These are phyloP conservation scores for Kwoniella sp. DNA, from an alignment of 768 basidiomycete species.

Conservation along the genomic window DNA sequence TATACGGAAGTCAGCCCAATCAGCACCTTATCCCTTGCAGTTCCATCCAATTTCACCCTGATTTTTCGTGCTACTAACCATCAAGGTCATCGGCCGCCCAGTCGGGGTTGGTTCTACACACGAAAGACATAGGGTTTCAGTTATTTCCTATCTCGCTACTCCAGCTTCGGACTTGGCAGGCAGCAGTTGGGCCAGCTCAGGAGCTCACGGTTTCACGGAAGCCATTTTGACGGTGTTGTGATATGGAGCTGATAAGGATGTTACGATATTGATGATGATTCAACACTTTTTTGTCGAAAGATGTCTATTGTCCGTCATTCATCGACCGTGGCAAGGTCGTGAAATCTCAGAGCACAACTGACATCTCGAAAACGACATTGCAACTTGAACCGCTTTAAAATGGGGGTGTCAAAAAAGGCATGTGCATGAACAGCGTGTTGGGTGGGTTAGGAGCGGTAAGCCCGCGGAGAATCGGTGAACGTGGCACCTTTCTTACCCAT, in stretches of 20 bases:
- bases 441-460: neutral
- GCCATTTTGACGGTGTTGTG: conserved; percentile 24
- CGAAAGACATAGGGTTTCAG: neutral
- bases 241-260: neutral
- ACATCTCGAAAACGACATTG: neutral
- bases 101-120: conserved; percentile 34
- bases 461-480: neutral
- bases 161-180: neutral
- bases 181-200: neutral
- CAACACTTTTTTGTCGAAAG: neutral
- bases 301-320: neutral
- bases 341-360: neutral
- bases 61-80: conserved; percentile 9
- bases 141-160: too few relatives aligned
- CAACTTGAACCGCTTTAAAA: too few relatives aligned
- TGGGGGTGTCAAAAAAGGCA: neutral
- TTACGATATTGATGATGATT: neutral
- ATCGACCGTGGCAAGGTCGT: neutral
- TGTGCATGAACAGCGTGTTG: neutral
- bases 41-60: neutral
- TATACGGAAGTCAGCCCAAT: neutral
- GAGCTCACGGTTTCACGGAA: conserved; percentile 26
- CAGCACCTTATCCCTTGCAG: too few relatives aligned
- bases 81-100: conserved; percentile 48
- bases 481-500: neutral